Evolutionary conservation across 768 basidiomycete genomes (phyloP).

Genomic region (Clavulina sp.): DNA sequence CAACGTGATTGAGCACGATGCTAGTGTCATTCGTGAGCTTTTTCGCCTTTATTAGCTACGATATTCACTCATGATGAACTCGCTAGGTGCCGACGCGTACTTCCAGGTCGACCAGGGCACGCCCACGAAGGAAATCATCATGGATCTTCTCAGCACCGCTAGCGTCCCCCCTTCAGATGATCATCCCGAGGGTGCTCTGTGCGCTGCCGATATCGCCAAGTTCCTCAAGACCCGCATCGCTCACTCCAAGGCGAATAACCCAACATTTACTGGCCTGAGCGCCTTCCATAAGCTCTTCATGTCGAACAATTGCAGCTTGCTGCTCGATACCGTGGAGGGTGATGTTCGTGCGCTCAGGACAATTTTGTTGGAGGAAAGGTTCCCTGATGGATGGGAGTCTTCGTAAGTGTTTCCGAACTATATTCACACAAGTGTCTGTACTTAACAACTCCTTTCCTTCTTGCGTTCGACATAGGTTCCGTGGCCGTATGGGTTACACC

Average conservation of each 20-base stretch:
- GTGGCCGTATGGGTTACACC: background rate
- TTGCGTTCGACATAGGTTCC: background rate
- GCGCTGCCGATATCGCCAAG: conserved; percentile 37
- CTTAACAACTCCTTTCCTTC: background rate
- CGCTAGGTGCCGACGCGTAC: conserved; percentile 34
- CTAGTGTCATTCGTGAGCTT: conserved; percentile 11
- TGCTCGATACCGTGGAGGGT: conserved; percentile 53
- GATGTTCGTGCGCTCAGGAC: conserved; percentile 35
- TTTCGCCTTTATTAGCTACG: background rate
- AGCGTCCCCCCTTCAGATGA: conserved; percentile 31
- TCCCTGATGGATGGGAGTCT: conserved; percentile 59
- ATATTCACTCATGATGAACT: background rate
- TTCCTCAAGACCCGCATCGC: conserved; percentile 42
- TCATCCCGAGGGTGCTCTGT: conserved; percentile 35
- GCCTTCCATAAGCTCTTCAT: conserved; percentile 43
- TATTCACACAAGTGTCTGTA: too few species aligned
- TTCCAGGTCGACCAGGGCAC: conserved; percentile 36
- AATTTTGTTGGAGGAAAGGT: conserved; percentile 45
- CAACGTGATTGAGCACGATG: conserved; percentile 13
- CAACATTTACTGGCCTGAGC: conserved; percentile 31
- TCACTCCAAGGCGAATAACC: conserved; percentile 35
- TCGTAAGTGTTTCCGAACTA: background rate
- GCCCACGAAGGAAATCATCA: conserved; percentile 34
- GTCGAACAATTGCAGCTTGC: conserved; percentile 19
- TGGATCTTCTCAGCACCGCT: conserved; percentile 9